These are phyloP conservation scores for Monilinia vaccinii-corymbosi DNA, from an alignment of 2,329 filamentous ascomycete genomes.

Conservation along the genomic window DNA sequence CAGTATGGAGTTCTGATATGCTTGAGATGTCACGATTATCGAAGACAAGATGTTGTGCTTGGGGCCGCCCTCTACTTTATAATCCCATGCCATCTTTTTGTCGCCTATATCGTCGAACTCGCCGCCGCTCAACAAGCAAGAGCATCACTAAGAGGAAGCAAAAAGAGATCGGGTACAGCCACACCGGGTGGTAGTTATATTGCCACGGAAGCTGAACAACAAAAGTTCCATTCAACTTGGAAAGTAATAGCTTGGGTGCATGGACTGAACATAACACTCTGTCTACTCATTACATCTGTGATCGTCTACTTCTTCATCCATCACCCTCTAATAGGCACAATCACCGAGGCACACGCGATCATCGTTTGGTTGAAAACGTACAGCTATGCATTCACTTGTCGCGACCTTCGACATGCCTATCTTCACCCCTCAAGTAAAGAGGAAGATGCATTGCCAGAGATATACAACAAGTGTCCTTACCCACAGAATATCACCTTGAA, in stretches of 20 bases:
- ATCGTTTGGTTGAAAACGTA: constrained; percentile 95
- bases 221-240: constrained; percentile 72
- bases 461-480: constrained; percentile 80
- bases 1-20: constrained; percentile 91
- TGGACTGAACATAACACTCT: constrained; percentile 72
- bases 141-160: constrained; percentile 49
- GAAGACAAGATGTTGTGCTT: constrained; percentile 64
- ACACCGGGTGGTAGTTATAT: constrained; percentile 29
- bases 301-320: constrained; percentile 87
- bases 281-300: constrained; percentile 69
- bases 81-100: constrained; percentile 82
- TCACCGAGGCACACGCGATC: constrained; percentile 84
- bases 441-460: constrained; percentile 62
- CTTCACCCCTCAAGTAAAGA: constrained; percentile 64
- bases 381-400: constrained; percentile 93
- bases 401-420: constrained; percentile 85
- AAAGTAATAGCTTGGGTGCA: constrained; percentile 71
- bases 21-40: constrained; percentile 80
- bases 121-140: constrained; percentile 73
- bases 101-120: constrained; percentile 83
- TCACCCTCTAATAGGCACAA: constrained; percentile 85
- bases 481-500: constrained; percentile 80
- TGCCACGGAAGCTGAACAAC: constrained; percentile 35
- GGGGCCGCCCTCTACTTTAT: constrained; percentile 74
- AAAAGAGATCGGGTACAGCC: constrained; percentile 30